Base-by-base conservation (phyloP, 768 basidiomycete genomes). In the Leccinellum luteum region DNA sequence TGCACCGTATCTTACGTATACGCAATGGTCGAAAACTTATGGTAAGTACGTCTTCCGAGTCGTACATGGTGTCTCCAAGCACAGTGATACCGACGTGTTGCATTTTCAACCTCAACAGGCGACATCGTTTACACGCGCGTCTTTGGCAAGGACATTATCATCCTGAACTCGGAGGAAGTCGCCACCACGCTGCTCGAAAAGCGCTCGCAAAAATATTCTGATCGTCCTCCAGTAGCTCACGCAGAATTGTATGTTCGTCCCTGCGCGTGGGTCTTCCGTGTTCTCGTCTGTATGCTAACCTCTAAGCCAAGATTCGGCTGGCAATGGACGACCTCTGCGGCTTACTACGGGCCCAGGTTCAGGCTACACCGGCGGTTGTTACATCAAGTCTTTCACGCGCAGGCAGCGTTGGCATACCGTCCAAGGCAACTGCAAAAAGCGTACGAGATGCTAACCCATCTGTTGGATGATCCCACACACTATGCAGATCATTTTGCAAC, bases 131-230 rank as follows among this genome's bases (percentile, higher is more conserved):
- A n/a, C n/a, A n/a, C n/a, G n/a, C n/a, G n/a, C n/a, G n/a, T n/a
- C n/a, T n/a, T n/a, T n/a, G n/a, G n/a, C n/a, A n/a, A n/a, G n/a
- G n/a, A n/a, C n/a, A n/a, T n/a, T n/a, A n/a, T n/a, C n/a, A n/a
- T n/a, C n/a, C n/a, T n/a, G n/a, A n/a, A n/a, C n/a, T n/a, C n/a
- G n/a, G n/a, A n/a, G n/a, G n/a, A n/a, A n/a, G n/a, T n/a, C n/a
- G n/a, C n/a, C n/a, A n/a, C n/a, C n/a, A n/a, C n/a, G n/a, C n/a
- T n/a, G n/a, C n/a, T n/a, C n/a, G n/a, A n/a, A n/a, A 80, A 76
- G 61, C 76, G 80, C 31, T 78, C 82, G 48, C 64, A 76, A 10
- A 79, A 79, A 25, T 85, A 85, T 63, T 85, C 81, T 48, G 58
- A 61, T 51, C 55, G 64, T 8, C 62, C 66, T 6, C 7, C 15